phyloP scores from a whole-genome alignment of 805 yeast genomes.

The Wickerhamiella galacta region DNA sequence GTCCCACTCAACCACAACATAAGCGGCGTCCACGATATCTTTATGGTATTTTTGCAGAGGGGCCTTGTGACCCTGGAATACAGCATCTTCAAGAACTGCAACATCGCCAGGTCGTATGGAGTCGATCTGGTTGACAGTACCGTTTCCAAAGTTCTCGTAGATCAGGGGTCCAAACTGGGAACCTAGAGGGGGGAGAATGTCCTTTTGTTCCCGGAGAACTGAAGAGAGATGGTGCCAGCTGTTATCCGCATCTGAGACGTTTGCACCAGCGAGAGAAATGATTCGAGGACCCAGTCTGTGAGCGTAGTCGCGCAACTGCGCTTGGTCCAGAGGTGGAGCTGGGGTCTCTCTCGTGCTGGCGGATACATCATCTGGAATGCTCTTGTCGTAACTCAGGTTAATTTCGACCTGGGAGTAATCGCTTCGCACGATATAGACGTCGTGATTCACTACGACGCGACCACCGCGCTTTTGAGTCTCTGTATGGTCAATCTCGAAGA shows the following conservation, averaged over 20 bases:
- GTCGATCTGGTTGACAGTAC: slow-evolving; percentile 35
- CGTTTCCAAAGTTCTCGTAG: slow-evolving; percentile 38
- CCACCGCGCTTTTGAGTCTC: slow-evolving; percentile 40
- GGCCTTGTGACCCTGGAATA: slow-evolving; percentile 47
- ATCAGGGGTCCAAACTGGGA: slow-evolving; percentile 42
- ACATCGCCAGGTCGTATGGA: slow-evolving; percentile 75
- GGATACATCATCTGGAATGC: neutral
- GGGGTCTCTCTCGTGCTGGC: slow-evolving; percentile 13
- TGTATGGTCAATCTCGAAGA: slow-evolving; percentile 50
- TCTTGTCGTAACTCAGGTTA: slow-evolving; percentile 36
- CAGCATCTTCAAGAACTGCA: slow-evolving; percentile 55
- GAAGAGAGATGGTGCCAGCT: no score
- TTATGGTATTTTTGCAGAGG: slow-evolving; percentile 39
- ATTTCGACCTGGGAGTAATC: slow-evolving; percentile 55
- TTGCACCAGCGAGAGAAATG: slow-evolving; percentile 28
- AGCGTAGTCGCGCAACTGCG: slow-evolving; percentile 29
- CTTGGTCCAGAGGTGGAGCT: slow-evolving; percentile 32
- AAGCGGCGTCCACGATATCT: slow-evolving; percentile 41
- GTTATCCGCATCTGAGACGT: no score
- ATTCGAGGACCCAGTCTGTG: slow-evolving; percentile 35
- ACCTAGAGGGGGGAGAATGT: slow-evolving; percentile 2
- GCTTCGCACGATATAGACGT: slow-evolving; percentile 53
- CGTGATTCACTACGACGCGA: slow-evolving; percentile 33
- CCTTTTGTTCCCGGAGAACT: slow-evolving; percentile 1
- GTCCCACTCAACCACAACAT: slow-evolving; percentile 60